Percentiles rank a stretch among this genome's conserved stretches.
Evolutionary conservation across 305 asterid species (phyloP).

Genomic region (Fraxinus baroniana): DNA sequence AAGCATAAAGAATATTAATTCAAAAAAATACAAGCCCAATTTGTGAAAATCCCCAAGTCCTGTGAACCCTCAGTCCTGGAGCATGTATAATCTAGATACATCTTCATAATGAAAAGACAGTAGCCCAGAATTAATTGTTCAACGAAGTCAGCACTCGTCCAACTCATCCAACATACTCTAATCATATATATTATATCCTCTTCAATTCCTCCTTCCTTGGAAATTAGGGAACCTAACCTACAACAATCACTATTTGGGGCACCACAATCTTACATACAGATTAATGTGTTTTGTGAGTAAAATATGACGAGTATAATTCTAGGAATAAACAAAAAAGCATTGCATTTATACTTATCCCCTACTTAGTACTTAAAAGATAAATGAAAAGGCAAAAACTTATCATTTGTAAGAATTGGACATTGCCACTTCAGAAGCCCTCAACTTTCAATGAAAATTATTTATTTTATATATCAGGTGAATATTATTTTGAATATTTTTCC

Average conservation of each 20-base stretch:
- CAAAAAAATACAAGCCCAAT: constrained; percentile 23
- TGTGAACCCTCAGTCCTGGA: neutral
- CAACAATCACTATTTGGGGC: neutral
- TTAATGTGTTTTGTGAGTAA: neutral
- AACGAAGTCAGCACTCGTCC: neutral
- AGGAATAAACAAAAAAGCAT: neutral
- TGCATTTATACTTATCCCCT: neutral
- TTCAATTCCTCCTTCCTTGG: neutral
- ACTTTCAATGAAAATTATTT: neutral
- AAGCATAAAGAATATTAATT: constrained; percentile 28
- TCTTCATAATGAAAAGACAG: constrained; percentile 7
- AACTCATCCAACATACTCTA: neutral
- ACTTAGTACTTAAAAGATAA: neutral
- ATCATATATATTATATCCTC: neutral
- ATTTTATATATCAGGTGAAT: constrained; percentile 4
- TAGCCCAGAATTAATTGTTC: constrained; percentile 6
- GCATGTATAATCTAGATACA: constrained; percentile 4
- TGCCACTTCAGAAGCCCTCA: neutral
- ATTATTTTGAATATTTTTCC: constrained; percentile 1
- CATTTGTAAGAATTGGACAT: neutral
- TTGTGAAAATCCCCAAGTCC: constrained; percentile 7
- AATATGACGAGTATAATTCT: neutral
- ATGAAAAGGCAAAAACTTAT: neutral
- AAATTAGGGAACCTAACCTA: neutral
- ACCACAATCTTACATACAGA: neutral